Percentiles rank a stretch among this genome's conserved stretches.
phyloP scores from a whole-genome alignment of 176 grass and related monocot species.

The Avena eriantha region DNA sequence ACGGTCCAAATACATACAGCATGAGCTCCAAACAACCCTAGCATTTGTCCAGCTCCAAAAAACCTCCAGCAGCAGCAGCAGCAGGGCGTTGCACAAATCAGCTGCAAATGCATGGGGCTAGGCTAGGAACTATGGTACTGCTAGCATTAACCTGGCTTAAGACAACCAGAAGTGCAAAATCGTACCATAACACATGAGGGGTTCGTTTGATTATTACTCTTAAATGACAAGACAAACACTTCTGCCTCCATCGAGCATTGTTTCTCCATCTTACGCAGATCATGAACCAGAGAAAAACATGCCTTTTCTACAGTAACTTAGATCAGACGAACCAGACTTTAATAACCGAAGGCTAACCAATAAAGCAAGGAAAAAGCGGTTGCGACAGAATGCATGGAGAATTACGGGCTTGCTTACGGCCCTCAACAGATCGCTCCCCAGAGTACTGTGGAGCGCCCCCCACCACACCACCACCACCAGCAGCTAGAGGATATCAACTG shows the following conservation, averaged over 20 bases:
- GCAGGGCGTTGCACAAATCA: not conserved
- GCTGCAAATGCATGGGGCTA: not conserved
- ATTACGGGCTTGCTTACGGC: not conserved
- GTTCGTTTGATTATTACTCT: slow-evolving; percentile 15
- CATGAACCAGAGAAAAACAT: not conserved
- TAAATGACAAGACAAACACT: not conserved
- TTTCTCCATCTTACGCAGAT: not conserved
- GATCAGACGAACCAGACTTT: slow-evolving; percentile 12
- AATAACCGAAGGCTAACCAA: not conserved
- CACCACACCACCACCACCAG: not conserved
- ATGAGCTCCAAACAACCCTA: not conserved
- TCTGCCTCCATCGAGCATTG: not conserved
- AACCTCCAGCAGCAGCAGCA: not conserved
- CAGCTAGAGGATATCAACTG: slow-evolving; percentile 15
- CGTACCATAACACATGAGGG: not conserved
- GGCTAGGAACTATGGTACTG: not conserved
- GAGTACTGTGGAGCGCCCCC: not conserved
- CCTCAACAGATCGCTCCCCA: slow-evolving; percentile 32
- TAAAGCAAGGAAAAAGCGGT: not conserved
- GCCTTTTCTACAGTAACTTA: not conserved
- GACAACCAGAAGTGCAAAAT: not conserved
- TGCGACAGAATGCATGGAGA: not conserved
- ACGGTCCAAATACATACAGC: not conserved
- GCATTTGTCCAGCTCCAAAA: not conserved
- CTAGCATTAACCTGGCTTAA: slow-evolving; percentile 1